These are phyloP conservation scores for Wickerhamomyces sp. DNA, from an alignment of 1,139 yeast species.

Conservation along the genomic window DNA sequence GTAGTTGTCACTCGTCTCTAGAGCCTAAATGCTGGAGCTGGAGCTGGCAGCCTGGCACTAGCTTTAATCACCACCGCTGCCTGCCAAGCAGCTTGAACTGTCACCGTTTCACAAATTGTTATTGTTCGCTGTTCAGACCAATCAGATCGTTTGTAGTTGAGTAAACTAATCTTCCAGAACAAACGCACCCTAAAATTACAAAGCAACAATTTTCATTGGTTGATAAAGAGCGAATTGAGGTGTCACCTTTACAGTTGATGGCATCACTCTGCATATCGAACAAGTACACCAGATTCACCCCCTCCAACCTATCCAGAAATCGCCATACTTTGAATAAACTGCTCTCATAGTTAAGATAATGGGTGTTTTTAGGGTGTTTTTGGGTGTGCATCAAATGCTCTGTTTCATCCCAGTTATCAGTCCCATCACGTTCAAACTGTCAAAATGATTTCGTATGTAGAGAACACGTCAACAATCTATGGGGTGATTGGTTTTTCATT, in stretches of 20 bases:
- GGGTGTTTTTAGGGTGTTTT: conserved; percentile 3
- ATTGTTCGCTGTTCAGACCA: no score
- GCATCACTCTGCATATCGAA: background rate
- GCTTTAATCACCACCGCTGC: no score
- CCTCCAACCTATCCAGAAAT: background rate
- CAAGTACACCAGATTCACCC: background rate
- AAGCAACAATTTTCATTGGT: background rate
- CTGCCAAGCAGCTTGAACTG: no score
- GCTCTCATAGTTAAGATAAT: background rate
- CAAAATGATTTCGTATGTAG: no score
- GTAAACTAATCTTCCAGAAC: no score
- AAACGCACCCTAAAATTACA: background rate
- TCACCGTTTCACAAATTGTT: no score
- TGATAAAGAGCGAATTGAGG: background rate
- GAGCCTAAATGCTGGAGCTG: no score
- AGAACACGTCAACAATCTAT: background rate
- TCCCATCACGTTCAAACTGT: background rate
- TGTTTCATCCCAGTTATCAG: background rate
- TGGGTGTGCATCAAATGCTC: conserved; percentile 1
- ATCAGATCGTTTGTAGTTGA: no score
- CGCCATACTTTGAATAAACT: background rate
- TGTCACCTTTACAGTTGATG: background rate
- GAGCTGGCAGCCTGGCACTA: no score
- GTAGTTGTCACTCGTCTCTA: no score
- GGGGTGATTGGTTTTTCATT: background rate